phyloP scores from a whole-genome alignment of 345 rosid genomes.

The Pugionium dolabratum region DNA sequence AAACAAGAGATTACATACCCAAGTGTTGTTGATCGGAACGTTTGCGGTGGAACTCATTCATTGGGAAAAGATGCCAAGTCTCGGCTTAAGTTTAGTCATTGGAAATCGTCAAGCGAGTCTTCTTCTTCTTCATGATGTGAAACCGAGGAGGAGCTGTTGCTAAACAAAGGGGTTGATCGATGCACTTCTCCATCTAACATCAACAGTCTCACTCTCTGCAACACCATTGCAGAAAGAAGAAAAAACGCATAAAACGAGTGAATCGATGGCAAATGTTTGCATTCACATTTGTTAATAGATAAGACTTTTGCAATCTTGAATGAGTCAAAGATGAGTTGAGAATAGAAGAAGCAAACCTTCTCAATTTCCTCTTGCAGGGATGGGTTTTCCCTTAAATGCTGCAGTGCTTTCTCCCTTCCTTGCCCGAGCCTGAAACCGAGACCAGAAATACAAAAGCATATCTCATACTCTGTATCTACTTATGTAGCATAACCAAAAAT shows the following conservation, averaged over 20 bases:
- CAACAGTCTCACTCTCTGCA: slow-evolving; percentile 63
- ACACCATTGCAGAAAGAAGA: neutral
- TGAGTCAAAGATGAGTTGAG: neutral
- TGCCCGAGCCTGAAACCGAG: slow-evolving; percentile 59
- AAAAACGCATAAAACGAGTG: no score
- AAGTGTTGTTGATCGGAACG: slow-evolving; percentile 9
- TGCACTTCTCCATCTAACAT: slow-evolving; percentile 62
- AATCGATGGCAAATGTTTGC: neutral
- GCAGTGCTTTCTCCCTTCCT: slow-evolving; percentile 89
- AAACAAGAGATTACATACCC: neutral
- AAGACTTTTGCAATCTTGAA: neutral
- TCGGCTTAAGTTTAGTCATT: slow-evolving; percentile 8
- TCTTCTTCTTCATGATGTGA: slow-evolving; percentile 44
- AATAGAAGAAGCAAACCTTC: slow-evolving; percentile 52
- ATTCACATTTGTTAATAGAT: neutral
- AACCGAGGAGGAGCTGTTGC: slow-evolving; percentile 29
- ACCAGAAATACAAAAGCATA: slow-evolving; percentile 19
- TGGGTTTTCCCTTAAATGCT: slow-evolving; percentile 75
- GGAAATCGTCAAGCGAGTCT: slow-evolving; percentile 41
- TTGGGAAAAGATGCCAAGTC: no score
- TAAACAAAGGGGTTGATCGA: slow-evolving; percentile 41
- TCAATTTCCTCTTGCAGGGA: slow-evolving; percentile 66
- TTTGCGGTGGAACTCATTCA: no score
- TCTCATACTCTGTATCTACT: neutral
- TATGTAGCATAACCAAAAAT: no score